Percentiles rank a stretch among this genome's conserved stretches.
Conservation (phyloP, 1,284 basidiomycete species). For the Moniliophthora roreri region DNA sequence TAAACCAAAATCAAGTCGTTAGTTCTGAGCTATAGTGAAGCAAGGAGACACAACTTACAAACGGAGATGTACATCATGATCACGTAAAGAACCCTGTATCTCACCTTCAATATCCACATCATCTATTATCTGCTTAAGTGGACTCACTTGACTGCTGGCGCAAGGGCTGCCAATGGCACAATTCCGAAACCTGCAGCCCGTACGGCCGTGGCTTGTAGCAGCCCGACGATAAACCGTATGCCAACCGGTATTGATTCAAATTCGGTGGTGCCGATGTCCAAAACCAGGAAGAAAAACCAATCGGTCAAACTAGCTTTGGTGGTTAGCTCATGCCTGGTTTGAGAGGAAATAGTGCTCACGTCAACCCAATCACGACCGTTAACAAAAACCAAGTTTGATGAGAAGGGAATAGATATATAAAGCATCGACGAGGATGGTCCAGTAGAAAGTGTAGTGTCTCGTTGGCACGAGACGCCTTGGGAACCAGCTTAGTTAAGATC, state of each 20-base stretch:
- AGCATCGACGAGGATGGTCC: constrained; percentile 96
- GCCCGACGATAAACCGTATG: constrained; percentile 60
- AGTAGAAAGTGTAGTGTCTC: constrained; percentile 92
- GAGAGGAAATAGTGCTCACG: constrained; percentile 42
- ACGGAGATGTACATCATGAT: constrained; percentile 88
- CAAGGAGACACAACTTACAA: constrained; percentile 44
- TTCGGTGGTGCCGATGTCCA: constrained; percentile 81
- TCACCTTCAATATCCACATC: constrained; percentile 12
- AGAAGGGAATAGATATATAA: constrained; percentile 92
- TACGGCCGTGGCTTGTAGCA: constrained; percentile 79
- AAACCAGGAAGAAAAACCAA: constrained; percentile 86
- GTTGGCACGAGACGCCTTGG: constrained; percentile 56
- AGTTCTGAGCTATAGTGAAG: too few relatives aligned
- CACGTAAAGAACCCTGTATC: constrained; percentile 84
- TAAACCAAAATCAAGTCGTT: constrained; percentile 3
- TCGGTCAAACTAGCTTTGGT: constrained; percentile 61
- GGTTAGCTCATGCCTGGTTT: neutral
- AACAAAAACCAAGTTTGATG: constrained; percentile 95
- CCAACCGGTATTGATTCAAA: constrained; percentile 75
- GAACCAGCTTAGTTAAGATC: constrained; percentile 66
- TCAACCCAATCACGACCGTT: constrained; percentile 65
- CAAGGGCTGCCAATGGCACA: constrained; percentile 68
- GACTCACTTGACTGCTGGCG: constrained; percentile 82
- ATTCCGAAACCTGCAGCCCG: constrained; percentile 88
- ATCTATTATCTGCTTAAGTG: neutral